These are phyloP conservation scores for Diaporthe velutina DNA, from an alignment of 2,329 filamentous ascomycete species.

Conservation along the genomic window DNA sequence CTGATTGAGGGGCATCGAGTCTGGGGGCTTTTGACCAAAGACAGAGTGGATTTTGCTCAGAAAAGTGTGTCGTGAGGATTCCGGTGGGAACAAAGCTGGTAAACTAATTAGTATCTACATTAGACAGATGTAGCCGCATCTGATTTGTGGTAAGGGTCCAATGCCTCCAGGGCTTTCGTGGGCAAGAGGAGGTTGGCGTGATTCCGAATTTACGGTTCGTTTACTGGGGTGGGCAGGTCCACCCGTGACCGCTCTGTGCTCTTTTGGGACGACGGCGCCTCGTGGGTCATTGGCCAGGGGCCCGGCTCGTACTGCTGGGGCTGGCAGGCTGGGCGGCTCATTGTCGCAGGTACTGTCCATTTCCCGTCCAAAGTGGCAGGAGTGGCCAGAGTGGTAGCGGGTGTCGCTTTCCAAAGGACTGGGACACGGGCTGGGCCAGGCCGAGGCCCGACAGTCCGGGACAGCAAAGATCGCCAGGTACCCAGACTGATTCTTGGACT, in stretches of 20 bases:
- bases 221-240: conserved; percentile 17
- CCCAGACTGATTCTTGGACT: not conserved
- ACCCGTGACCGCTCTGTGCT: conserved; percentile 9
- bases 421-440: conserved; percentile 20
- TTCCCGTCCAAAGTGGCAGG: not conserved
- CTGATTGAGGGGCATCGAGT: not conserved
- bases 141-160: not conserved
- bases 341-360: not conserved
- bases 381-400: conserved; percentile 16
- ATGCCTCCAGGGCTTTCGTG: conserved; percentile 7
- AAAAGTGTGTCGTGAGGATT: not conserved
- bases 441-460: conserved; percentile 27
- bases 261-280: conserved; percentile 14
- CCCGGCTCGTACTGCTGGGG: not conserved
- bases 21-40: not conserved
- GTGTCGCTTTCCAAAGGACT: conserved; percentile 23
- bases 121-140: not conserved
- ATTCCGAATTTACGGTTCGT: conserved; percentile 10
- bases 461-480: conserved; percentile 26
- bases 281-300: conserved; percentile 9
- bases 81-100: not conserved
- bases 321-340: conserved; percentile 3
- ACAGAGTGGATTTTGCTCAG: not conserved
- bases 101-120: not conserved
- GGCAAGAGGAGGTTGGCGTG: conserved; percentile 11